Evolutionary conservation across 148 eudicot species (phyloP), one percentile per base, ranked within the genome.

Genomic region (Cornus florida): DNA sequence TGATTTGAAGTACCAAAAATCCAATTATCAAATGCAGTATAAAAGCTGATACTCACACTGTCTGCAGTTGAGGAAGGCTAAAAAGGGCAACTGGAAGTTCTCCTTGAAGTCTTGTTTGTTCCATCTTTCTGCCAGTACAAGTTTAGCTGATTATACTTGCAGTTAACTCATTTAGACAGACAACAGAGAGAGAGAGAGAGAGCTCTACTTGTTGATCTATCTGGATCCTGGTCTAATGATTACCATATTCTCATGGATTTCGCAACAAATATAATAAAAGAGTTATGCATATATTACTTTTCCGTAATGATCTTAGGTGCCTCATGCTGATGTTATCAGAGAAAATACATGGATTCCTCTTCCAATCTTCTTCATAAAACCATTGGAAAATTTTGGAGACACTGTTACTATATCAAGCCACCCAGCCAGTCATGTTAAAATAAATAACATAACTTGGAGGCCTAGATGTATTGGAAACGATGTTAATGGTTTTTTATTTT

Each of bases 81-180:
- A 84, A 84, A 23, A 87, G 46, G 66, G 28, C 60, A 38, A 53
- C 67, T 20, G 87, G 87, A 67, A 84, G 41, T 69, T 69, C 46
- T 71, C 89, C 87, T 69, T 74, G 69, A 74, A 87, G 80, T 65
- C 78, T 69, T 74, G 82, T 83, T 62, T 82, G 68, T 23, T 84
- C 73, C 89, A 87, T 87, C 78, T 23, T 32, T 79, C 89, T 87
- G 87, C 65, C 66, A 46, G 69, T 60, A 64, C 74, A 79, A 48
- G 43, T 56, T 71, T 62, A 53, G 53, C 11, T 59, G 17, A 71
- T 78, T 43, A 73, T 56, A 62, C 1, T 4, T 17, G 20, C 23
- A n/a, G 66, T n/a, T 1, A 62, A 62, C 19, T 17, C 7, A 17
- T 62, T 62, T 62, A 62, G 22, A 5, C 66, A 13, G 66, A 62